Conservation (phyloP, 2,329 filamentous ascomycete species). For the Venturia nashicola region DNA sequence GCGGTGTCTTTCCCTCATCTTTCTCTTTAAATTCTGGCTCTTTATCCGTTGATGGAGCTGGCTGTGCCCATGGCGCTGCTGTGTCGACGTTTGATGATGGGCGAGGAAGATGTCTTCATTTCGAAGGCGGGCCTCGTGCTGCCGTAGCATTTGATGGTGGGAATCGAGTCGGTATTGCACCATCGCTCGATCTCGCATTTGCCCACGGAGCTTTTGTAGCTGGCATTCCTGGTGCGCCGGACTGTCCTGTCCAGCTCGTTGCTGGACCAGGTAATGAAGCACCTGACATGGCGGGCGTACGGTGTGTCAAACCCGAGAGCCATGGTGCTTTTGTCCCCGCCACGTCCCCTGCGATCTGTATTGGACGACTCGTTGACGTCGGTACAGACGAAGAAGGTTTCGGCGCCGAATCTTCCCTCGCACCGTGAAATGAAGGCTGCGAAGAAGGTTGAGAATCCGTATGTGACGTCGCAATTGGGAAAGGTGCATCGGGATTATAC, state of each 20-base stretch:
- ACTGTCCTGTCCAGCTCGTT: slow-evolving; percentile 6
- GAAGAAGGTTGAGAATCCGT: slow-evolving; percentile 22
- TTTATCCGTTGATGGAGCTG: not conserved
- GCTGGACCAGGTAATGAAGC: slow-evolving; percentile 1
- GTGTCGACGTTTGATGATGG: not conserved
- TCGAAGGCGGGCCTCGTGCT: not conserved
- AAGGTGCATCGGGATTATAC: slow-evolving; percentile 27
- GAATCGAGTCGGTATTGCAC: not conserved
- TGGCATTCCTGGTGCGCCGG: not conserved
- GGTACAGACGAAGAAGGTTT: slow-evolving; percentile 1
- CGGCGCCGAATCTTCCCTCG: not conserved
- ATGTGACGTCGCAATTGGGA: slow-evolving; percentile 22
- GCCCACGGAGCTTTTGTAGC: slow-evolving; percentile 8
- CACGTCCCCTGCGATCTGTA: not conserved
- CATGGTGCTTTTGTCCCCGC: not conserved
- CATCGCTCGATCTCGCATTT: not conserved
- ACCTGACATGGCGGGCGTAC: not conserved
- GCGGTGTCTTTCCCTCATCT: not conserved
- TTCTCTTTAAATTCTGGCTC: not conserved
- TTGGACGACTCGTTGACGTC: not conserved
- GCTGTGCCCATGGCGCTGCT: not conserved
- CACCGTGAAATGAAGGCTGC: not conserved
- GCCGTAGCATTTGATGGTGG: not conserved
- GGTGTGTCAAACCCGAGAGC: not conserved
- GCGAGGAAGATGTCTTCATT: not conserved